Evolutionary conservation across 139 green algal species (phyloP).

Genomic region (Coelastrella sp.): DNA sequence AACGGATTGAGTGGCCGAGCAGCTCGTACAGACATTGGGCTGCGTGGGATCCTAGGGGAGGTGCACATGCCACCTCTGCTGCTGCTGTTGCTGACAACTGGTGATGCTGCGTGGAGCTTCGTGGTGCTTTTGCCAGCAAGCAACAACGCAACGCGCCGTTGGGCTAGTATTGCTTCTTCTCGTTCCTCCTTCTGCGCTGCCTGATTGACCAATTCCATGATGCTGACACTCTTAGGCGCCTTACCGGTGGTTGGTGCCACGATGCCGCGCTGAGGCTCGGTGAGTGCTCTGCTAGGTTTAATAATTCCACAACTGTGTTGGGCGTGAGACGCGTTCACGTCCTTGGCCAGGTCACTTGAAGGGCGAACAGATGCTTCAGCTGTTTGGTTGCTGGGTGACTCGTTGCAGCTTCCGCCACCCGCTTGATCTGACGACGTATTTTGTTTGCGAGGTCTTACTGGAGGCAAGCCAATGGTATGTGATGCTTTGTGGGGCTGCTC

Average conservation of each 20-base stretch:
- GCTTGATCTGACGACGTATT: not conserved
- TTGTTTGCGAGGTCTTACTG: not conserved
- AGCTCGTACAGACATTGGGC: not conserved
- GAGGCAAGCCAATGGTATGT: not conserved
- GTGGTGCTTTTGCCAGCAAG: not conserved
- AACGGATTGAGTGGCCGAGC: not conserved
- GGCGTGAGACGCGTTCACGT: too few relatives aligned
- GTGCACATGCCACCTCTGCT: not conserved
- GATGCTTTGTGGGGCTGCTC: not conserved
- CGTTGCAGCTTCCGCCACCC: not conserved
- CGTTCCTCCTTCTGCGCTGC: not conserved
- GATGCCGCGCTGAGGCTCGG: too few relatives aligned
- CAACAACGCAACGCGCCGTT: not conserved
- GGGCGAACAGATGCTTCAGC: not conserved
- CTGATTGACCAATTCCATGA: constrained; percentile 34
- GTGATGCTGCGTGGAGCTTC: not conserved
- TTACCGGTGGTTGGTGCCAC: not conserved
- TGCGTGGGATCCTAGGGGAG: not conserved
- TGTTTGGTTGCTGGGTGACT: not conserved
- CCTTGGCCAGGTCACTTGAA: not conserved
- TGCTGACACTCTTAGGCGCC: not conserved
- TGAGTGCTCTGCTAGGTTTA: too few relatives aligned
- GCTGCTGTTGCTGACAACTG: constrained; percentile 4
- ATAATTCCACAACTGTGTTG: too few relatives aligned
- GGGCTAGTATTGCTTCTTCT: not conserved